Base-by-base conservation (phyloP, 2,329 filamentous ascomycete species). In the Davidsoniella australis region DNA sequence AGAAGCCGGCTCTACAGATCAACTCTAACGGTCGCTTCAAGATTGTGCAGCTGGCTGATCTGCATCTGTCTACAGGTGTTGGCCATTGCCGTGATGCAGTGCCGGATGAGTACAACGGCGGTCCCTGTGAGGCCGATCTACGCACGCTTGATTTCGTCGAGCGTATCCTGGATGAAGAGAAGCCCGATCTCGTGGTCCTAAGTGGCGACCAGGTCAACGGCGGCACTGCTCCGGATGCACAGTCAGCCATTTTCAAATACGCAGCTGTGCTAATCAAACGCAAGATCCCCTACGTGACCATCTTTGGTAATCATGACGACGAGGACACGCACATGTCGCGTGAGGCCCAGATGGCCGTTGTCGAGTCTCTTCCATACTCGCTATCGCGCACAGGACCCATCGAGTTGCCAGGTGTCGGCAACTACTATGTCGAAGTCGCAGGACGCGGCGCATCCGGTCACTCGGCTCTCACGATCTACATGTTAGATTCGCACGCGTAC, bases 301-400 rank as follows among this genome's bases (percentile, higher is more conserved):
- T 98, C 53, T 95, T 96, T 59, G 91, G 91, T 50, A 98, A 98
- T 62, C 91, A 98, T 63, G 91, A 98, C 60, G 89, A 96, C 58
- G 89, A 96, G 68, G 80, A 81, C 33, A 78, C 84, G 42, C 29
- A 33, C 29, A 73, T 95, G 55, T 76, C 80, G 14, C 82, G 91
- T 50, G 68, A 74, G 4, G 75, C 76, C 2, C 81, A 91, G 59
- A 96, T 98, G 88, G 71, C 78, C 3, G 71, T 98, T 12, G 78
- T 94, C 57, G 80, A 94, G 62, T 78, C 80, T 1, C 72, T 98
- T 0, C 91, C 91, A 0, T 95, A 85, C 63, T 95, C 87, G 1
- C 72, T 98, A 17, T 87, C 87, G n/a, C 69, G 75, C 53, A 76
- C 87, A 4, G 91, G 91, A 0, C 87, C 91, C 1, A 76, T 80